Evolutionary conservation across 129 eudicot species (phyloP), one percentile per base, ranked within the genome.

Genomic region (Deinandra increscens): DNA sequence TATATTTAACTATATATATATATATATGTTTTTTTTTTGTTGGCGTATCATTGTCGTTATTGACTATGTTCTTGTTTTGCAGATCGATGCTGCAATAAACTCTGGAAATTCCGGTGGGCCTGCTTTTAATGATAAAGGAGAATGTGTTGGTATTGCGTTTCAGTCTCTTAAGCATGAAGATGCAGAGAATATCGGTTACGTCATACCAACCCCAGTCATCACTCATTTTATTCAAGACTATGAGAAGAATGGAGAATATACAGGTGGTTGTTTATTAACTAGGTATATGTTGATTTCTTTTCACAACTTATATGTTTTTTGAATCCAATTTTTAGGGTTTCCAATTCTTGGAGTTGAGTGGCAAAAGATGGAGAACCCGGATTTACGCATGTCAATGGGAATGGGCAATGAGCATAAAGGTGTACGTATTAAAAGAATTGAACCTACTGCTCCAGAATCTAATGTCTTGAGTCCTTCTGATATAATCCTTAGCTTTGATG

Each of bases 331-430:
- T 50, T 53, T 59, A 84, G 88, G 88, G 65, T 84, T 85, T 17
- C 90, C 90, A 7, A 79, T 85, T 72, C 84, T 79, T 79, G 86
- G 90, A 56, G 75, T 85, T 64, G 82, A 75, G 78, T 85, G 86
- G 86, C 90, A 85, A 73, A 85, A 85, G 73, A 81, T 85, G 86
- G 90, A 85, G 69, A 85, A 85, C 65, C 86, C 84, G 8, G 86
- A 85, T 66, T 66, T 81, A n/a, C 76, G 90, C n/a, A 65, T 72
- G 73, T 78, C 90, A 26, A 69, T 85, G 82, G 90, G 90, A 29
- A 85, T 85, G 90, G 82, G 73, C 4, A 64, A 64, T 13, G 73
- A 85, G 13, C 81, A 85, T 79, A 85, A 85, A 69, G 90, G 84
- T 79, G 86, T 85, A 5, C 86, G 86, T 20, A 64, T 85, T 14